These are phyloP conservation scores for Chimonanthus praecox DNA, from an alignment of 164 flowering plant species.

Conservation along the genomic window DNA sequence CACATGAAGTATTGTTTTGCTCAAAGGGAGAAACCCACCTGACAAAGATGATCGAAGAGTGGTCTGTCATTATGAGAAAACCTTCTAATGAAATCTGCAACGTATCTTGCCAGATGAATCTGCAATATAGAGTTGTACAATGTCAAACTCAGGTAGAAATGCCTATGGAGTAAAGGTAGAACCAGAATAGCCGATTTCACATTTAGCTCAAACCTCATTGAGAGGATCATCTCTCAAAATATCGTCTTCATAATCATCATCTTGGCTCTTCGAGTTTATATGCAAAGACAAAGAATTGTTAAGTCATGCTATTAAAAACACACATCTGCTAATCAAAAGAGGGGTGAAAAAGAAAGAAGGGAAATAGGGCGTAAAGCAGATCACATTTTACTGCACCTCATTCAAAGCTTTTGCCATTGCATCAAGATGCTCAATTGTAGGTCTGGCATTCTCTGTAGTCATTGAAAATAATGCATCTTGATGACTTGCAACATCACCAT, in stretches of 20 bases:
- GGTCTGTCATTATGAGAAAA: conserved; percentile 42
- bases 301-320: neutral
- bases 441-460: conserved; percentile 31
- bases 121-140: conserved; percentile 15
- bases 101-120: conserved; percentile 68
- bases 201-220: conserved; percentile 50
- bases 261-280: conserved; percentile 40
- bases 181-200: neutral
- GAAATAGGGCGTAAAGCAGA: neutral
- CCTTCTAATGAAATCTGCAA: conserved; percentile 52
- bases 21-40: conserved; percentile 37
- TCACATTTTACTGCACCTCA: conserved; percentile 35
- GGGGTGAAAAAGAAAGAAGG: neutral
- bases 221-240: conserved; percentile 59
- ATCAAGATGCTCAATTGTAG: conserved; percentile 60
- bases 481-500: conserved; percentile 25
- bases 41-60: conserved; percentile 57
- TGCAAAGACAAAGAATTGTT: conserved; percentile 2
- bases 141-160: neutral
- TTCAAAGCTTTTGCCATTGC: conserved; percentile 64
- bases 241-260: conserved; percentile 62
- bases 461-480: conserved; percentile 32
- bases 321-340: neutral
- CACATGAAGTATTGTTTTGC: neutral
- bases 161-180: neutral